A percentile compares a stretch with the other conserved stretches of the same genome.
phyloP scores from a whole-genome alignment of 345 rosid genomes.

The Heritiera fomes region DNA sequence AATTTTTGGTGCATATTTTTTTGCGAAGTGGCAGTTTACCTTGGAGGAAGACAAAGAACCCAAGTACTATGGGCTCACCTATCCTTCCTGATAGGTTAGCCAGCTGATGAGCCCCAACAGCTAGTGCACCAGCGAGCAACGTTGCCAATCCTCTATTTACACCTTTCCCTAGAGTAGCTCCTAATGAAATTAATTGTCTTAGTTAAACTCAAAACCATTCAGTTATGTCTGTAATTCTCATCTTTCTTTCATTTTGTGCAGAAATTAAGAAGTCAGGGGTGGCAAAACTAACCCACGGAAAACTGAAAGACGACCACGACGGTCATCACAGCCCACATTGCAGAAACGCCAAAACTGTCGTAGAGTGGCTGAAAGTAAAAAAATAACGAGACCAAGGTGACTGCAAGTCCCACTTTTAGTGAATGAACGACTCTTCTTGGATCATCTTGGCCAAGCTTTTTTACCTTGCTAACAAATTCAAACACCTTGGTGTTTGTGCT shows the following conservation, averaged over 20 bases:
- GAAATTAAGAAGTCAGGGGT: not conserved
- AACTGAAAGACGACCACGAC: slow-evolving; percentile 81
- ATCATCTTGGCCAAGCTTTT: slow-evolving; percentile 60
- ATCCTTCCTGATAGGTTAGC: slow-evolving; percentile 51
- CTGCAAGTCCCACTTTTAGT: slow-evolving; percentile 66
- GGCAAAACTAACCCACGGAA: slow-evolving; percentile 54
- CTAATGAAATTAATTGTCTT: not conserved
- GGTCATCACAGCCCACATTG: slow-evolving; percentile 88
- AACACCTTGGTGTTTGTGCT: slow-evolving; percentile 21
- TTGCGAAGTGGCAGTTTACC: slow-evolving; percentile 32
- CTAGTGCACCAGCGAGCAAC: slow-evolving; percentile 57
- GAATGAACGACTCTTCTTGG: slow-evolving; percentile 69
- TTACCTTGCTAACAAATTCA: slow-evolving; percentile 25
- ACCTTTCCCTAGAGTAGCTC: slow-evolving; percentile 70
- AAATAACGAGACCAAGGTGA: slow-evolving; percentile 59
- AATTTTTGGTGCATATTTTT: not conserved
- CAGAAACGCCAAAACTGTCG: slow-evolving; percentile 60
- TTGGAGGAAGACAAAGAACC: slow-evolving; percentile 59
- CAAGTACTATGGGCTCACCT: slow-evolving; percentile 66
- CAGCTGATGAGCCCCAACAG: slow-evolving; percentile 65
- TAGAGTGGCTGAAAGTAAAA: slow-evolving; percentile 65
- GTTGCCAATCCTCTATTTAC: slow-evolving; percentile 68
- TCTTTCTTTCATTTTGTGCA: not conserved
- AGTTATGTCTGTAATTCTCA: not conserved
- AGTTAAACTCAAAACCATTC: not conserved